A percentile compares a stretch with the other conserved stretches of the same genome.
Conservation (phyloP, 2,329 filamentous ascomycete genomes). For the Calycina herbarum region DNA sequence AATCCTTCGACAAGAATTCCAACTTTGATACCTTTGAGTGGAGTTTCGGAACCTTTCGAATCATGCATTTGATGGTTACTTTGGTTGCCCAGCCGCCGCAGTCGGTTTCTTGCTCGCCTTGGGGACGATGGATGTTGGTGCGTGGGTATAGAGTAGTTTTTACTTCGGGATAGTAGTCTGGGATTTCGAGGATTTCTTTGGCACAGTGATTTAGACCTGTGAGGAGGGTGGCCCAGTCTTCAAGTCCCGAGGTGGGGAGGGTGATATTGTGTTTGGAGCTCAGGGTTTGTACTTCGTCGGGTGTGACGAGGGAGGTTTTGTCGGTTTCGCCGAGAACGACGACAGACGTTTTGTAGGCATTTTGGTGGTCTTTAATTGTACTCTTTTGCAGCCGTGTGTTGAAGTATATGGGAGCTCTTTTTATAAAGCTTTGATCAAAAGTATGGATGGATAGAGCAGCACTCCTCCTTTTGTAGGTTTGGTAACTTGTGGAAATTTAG, state of each 20-base stretch:
- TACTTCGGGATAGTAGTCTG: slow-evolving; percentile 26
- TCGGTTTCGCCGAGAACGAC: background rate
- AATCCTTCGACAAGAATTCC: slow-evolving; percentile 49
- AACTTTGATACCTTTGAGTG: slow-evolving; percentile 40
- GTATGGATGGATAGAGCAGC: too few relatives aligned
- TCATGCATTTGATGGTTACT: slow-evolving; percentile 45
- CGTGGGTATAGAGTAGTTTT: slow-evolving; percentile 28
- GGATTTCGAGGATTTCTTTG: slow-evolving; percentile 24
- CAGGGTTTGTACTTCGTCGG: slow-evolving; percentile 20
- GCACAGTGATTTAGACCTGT: slow-evolving; percentile 28
- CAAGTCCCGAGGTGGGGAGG: slow-evolving; percentile 20
- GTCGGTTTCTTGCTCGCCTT: slow-evolving; percentile 21
- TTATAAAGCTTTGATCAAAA: too few relatives aligned
- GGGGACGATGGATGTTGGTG: slow-evolving; percentile 25
- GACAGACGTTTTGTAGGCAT: too few relatives aligned
- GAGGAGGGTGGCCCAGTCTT: slow-evolving; percentile 26
- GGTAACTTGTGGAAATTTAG: too few relatives aligned
- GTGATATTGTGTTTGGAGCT: slow-evolving; percentile 20
- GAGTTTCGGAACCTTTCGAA: background rate
- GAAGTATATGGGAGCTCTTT: too few relatives aligned
- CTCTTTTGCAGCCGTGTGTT: too few relatives aligned
- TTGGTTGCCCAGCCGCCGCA: slow-evolving; percentile 42
- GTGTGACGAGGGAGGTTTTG: slow-evolving; percentile 20
- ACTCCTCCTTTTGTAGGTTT: too few relatives aligned
- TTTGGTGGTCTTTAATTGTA: too few relatives aligned